A percentile compares a stretch with the other conserved stretches of the same genome.
Conservation (phyloP, 345 rosid genomes). For the Eucalyptus camaldulensis region DNA sequence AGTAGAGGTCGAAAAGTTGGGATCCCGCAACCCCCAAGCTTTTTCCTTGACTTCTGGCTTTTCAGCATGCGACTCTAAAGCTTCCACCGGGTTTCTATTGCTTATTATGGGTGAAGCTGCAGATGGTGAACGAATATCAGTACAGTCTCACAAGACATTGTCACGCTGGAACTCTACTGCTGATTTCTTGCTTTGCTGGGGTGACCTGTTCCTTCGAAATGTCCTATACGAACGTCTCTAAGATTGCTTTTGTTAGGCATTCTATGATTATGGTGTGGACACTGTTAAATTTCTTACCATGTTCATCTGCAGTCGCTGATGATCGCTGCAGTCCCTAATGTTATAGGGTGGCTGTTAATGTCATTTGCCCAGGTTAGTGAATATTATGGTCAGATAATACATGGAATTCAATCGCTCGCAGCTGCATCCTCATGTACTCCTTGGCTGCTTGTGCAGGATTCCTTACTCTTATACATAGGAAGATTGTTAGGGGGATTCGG, state of each 20-base stretch:
- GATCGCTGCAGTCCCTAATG: conserved; percentile 69
- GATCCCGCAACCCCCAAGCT: background rate
- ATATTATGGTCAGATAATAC: background rate
- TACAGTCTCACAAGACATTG: background rate
- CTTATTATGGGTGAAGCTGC: background rate
- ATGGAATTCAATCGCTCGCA: background rate
- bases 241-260: background rate
- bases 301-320: conserved; percentile 42
- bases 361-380: conserved; percentile 50
- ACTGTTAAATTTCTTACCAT: conserved; percentile 37
- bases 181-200: background rate
- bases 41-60: background rate
- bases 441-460: conserved; percentile 25
- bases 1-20: background rate
- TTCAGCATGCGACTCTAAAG: background rate
- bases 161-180: background rate
- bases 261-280: background rate
- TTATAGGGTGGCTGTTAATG: conserved; percentile 70
- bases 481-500: conserved; percentile 71
- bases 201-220: background rate
- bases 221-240: background rate
- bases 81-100: background rate
- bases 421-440: background rate
- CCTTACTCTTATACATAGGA: conserved; percentile 61
- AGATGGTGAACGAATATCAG: background rate